Evolutionary conservation across 1,139 yeast species (phyloP).

Genomic region (Saccharomycopsis phalli): DNA sequence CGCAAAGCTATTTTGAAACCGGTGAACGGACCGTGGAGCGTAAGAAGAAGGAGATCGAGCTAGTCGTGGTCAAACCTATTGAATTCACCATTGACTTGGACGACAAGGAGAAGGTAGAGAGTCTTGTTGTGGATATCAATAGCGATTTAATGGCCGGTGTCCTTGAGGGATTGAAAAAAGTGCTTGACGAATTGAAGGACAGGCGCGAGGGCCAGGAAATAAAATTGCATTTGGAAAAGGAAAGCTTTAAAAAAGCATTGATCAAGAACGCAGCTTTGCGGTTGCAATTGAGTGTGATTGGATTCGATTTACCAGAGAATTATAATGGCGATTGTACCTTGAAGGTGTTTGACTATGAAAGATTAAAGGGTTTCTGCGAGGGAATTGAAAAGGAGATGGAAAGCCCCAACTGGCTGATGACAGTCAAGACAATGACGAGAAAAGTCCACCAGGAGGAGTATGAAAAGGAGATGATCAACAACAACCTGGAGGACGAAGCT

Average conservation of each 20-base stretch:
- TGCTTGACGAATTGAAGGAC: background rate
- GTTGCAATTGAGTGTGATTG: constrained; percentile 27
- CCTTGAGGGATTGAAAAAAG: background rate
- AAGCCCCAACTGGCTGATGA: constrained; percentile 27
- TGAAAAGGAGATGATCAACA: constrained; percentile 21
- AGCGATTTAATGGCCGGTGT: background rate
- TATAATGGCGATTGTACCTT: constrained; percentile 21
- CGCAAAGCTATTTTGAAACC: constrained; percentile 35
- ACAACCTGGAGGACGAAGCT: constrained; percentile 19
- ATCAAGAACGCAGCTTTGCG: constrained; percentile 28
- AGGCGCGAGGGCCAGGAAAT: background rate
- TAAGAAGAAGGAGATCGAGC: constrained; percentile 3
- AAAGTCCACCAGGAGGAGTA: constrained; percentile 17
- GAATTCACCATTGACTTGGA: constrained; percentile 25
- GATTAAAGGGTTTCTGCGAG: background rate
- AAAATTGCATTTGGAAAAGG: background rate
- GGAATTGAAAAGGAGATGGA: constrained; percentile 21
- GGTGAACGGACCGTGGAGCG: constrained; percentile 38
- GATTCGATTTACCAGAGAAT: constrained; percentile 24
- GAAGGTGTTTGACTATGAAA: background rate
- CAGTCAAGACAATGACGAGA: constrained; percentile 25
- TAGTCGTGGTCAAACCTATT: constrained; percentile 19
- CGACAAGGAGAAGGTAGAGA: constrained; percentile 22
- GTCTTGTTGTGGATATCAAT: background rate
- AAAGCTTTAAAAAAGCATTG: constrained; percentile 19